These are phyloP conservation scores for Phytophthora constricta DNA, from an alignment of 352 stramenopile species.

Conservation along the genomic window DNA sequence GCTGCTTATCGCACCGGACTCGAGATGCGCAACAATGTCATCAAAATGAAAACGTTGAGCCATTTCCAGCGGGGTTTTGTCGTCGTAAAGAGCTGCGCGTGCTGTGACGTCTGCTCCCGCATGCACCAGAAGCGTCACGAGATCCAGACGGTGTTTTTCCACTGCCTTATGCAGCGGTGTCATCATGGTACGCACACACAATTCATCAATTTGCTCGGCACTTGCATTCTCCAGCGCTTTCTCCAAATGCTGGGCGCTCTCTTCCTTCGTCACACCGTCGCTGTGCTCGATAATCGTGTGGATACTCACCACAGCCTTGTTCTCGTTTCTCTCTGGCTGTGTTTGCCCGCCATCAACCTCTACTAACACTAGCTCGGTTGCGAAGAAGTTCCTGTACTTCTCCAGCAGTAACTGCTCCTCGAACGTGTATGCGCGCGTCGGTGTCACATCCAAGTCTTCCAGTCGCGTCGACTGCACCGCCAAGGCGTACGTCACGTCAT, in stretches of 20 bases:
- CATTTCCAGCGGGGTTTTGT: slow-evolving; percentile 42
- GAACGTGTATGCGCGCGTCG: slow-evolving; percentile 53
- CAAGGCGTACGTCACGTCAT: slow-evolving; percentile 65
- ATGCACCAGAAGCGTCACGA: slow-evolving; percentile 53
- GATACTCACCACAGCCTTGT: slow-evolving; percentile 32
- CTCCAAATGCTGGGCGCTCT: slow-evolving; percentile 15
- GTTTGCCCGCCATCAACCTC: slow-evolving; percentile 13
- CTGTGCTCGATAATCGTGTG: slow-evolving; percentile 54
- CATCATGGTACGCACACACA: slow-evolving; percentile 66
- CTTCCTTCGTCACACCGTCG: slow-evolving; percentile 17
- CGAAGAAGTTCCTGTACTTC: slow-evolving; percentile 57
- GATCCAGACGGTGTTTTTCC: slow-evolving; percentile 57
- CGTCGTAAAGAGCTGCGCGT: slow-evolving; percentile 59
- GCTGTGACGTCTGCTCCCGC: slow-evolving; percentile 49
- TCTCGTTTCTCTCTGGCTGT: slow-evolving; percentile 11
- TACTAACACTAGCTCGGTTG: slow-evolving; percentile 42
- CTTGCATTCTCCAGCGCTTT: slow-evolving; percentile 24
- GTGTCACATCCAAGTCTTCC: slow-evolving; percentile 47
- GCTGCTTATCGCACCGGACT: slow-evolving; percentile 10
- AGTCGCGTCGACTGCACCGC: slow-evolving; percentile 48
- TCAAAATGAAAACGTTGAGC: slow-evolving; percentile 29
- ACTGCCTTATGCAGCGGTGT: slow-evolving; percentile 73
- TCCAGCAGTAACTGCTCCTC: slow-evolving; percentile 66
- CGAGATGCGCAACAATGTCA: slow-evolving; percentile 45
- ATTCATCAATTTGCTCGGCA: slow-evolving; percentile 36